Base-by-base conservation (phyloP, 2,329 filamentous ascomycete species). In the Penicillium carneum region DNA sequence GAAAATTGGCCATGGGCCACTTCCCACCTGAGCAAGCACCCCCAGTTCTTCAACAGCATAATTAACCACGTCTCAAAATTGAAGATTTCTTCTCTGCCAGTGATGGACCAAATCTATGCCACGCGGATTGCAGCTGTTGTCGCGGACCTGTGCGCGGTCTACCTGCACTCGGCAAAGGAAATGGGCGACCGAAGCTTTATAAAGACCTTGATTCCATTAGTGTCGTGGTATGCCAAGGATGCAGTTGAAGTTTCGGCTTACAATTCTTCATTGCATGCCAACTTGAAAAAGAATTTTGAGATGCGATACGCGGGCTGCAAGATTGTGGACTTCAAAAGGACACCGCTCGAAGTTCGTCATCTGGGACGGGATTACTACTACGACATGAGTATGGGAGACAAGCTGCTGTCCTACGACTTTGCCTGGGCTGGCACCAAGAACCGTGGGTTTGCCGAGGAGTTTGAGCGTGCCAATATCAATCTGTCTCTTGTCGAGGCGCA, bases 1-100 rank as follows among this genome's bases (percentile, higher is more conserved):
- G 95, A 97, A 75, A 91, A 93, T 73, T 98, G 94, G 94, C 90
- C 93, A 1, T 97, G 94, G 92, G 93, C 92, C 1, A 93, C 96
- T 59, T 89, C 91, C 59, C 88, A 90, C 41, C 81, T 96, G 38
- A 87, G 90, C 63, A 88, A 88, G 61, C 90, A 96, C 70, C 84
- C 86, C 0, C 82, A 83, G 0, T 94, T 97, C 71, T 84, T 97
- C 59, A 83, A 87, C 43, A 86, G 87, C 57, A 84, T 97, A 18
- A 85, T 91, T 18, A 83, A 84, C 4, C 95, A 92, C 73, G 84
- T 95, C 36, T 81, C 83, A 10, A 87, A 85, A 64, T 75, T 85
- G 3, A 84, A 88, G 61, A 80, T 84, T 5, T 79, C 83, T 9
- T 82, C 83, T 41, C 84, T 87, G 8, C 63, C 76, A 3, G 69